Evolutionary conservation across 345 rosid species (phyloP), one percentile per base, ranked within the genome.

Genomic region (Salix viminalis): DNA sequence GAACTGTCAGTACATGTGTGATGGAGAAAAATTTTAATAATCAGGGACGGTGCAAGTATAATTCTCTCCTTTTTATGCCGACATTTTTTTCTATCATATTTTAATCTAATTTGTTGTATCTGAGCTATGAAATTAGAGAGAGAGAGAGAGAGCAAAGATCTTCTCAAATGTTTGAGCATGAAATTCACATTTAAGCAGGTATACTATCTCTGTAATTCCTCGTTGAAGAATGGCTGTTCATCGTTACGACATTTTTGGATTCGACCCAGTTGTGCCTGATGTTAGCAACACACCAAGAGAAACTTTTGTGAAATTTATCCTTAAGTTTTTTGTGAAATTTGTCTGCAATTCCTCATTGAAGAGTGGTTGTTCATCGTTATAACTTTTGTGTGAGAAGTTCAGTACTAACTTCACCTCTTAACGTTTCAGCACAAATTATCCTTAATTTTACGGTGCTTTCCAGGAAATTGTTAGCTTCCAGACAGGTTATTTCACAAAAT

Each of bases 1-100:
- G 81, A 54, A 73, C 11, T 75, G 32, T 70, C 79, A 23, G 39
- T 67, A 19, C 70, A 62, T n/a, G 21, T 56, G 36, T 21, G 69
- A 67, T 62, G 71, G 36, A 6, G 36, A 74, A 28, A 58, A 8
- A 13, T 6, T 12, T 21, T 32, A 44, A 37, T 32, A 24, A 73
- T 14, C 8, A n/a, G 24, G 44, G 60, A 34, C 15, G 36, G 24
- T n/a, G 44, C 36, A 48, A 41, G 12, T 41, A 41, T 26, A 26
- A 26, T 41, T 41, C 44, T 41, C 44, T 41, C 36, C 30, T 15
- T 46, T 28, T 50, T 66, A 42, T 44, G 7, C 23, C 26, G 15
- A 2, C 36, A 6, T 34, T n/a, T 34, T 7, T 23, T 28, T 26
- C 26, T 2, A 3, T 18, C 30, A 9, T 67, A 41, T 30, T 42